Conservation (phyloP, 2,329 filamentous ascomycete species). For the Neoscytalidium dimidiatum region DNA sequence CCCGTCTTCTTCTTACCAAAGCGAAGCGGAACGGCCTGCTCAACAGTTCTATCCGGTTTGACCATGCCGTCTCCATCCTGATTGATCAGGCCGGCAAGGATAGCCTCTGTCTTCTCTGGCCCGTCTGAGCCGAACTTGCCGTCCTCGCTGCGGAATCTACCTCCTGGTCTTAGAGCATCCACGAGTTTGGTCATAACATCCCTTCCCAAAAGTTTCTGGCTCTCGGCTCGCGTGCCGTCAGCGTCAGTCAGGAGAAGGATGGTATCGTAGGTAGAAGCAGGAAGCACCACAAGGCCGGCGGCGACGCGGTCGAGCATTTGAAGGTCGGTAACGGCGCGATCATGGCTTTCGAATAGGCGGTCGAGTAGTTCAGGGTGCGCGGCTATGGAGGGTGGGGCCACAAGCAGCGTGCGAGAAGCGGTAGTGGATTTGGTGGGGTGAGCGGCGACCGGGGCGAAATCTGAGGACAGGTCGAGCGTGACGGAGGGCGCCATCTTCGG, state of each 20-base stretch:
- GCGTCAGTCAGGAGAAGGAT: conserved; percentile 82
- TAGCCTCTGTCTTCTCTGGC: conserved; percentile 71
- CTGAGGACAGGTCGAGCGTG: conserved; percentile 40
- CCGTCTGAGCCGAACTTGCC: conserved; percentile 54
- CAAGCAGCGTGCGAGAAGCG: conserved; percentile 68
- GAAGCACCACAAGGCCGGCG: conserved; percentile 76
- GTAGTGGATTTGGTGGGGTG: conserved; percentile 23
- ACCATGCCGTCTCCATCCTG: conserved; percentile 65
- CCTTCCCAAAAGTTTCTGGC: conserved; percentile 64
- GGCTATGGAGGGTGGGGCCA: conserved; percentile 88
- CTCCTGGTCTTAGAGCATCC: conserved; percentile 70
- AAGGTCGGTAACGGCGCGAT: conserved; percentile 78
- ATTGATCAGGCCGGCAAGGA: conserved; percentile 74
- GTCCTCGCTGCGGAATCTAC: conserved; percentile 68
- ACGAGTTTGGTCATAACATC: conserved; percentile 70
- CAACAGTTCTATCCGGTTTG: conserved; percentile 67
- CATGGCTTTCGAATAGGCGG: conserved; percentile 68
- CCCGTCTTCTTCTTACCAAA: conserved; percentile 63
- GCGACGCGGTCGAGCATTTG: conserved; percentile 97
- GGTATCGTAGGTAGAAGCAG: conserved; percentile 75
- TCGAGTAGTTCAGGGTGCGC: conserved; percentile 79
- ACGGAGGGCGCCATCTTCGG: conserved; percentile 40
- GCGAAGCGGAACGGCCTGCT: conserved; percentile 62
- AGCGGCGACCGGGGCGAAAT: conserved; percentile 31
- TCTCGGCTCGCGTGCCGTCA: conserved; percentile 67